Evolutionary conservation across 2,329 filamentous ascomycete species (phyloP).

Genomic region (Huntiella savannae): DNA sequence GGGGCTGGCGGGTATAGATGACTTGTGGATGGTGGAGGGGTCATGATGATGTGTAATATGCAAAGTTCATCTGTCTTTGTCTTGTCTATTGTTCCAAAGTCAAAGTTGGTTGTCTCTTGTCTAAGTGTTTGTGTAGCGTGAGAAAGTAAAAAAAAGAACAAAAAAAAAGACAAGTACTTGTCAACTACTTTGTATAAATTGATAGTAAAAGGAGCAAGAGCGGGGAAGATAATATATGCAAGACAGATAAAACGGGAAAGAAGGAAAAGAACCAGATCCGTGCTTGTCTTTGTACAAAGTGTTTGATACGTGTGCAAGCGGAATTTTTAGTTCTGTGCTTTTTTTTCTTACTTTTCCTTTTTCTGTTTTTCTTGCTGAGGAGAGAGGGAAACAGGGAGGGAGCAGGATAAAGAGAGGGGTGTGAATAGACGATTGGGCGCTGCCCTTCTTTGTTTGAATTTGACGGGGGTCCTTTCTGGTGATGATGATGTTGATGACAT

Average conservation of each 20-base stretch:
- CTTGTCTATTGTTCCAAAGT: neutral
- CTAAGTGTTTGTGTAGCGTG: neutral
- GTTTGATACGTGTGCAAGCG: neutral
- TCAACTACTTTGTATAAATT: neutral
- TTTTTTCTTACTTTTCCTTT: neutral
- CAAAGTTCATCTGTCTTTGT: too few species aligned
- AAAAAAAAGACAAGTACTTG: conserved; percentile 3
- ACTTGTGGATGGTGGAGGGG: neutral
- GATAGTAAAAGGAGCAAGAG: neutral
- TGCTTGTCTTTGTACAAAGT: neutral
- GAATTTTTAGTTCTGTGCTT: neutral
- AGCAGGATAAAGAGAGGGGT: too few species aligned
- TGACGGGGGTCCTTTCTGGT: too few species aligned
- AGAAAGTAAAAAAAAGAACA: neutral
- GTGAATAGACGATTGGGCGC: too few species aligned
- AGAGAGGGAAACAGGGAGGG: too few species aligned
- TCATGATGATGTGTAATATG: neutral
- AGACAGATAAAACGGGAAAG: neutral
- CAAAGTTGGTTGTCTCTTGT: neutral
- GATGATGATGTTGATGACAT: too few species aligned
- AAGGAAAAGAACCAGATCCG: neutral
- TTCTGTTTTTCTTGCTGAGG: neutral
- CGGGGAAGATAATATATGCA: neutral
- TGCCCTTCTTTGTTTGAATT: too few species aligned
- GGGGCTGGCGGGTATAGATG: neutral